These are phyloP conservation scores for Globisporangium nagaii DNA, from an alignment of 352 stramenopile genomes.

Conservation along the genomic window DNA sequence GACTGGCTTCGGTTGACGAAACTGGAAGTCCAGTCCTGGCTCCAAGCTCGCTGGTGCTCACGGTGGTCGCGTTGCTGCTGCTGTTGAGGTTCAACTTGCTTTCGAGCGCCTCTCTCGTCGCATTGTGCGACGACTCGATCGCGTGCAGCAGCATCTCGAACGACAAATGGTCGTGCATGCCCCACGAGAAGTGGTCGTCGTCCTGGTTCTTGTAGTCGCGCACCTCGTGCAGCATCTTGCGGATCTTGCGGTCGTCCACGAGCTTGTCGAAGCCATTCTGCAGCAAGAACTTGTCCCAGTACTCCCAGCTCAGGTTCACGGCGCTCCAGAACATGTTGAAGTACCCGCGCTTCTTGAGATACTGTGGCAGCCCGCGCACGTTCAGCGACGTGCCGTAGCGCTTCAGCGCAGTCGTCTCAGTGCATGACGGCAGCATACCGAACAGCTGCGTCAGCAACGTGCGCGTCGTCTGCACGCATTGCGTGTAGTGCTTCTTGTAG, in stretches of 20 bases:
- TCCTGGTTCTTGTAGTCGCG: slow-evolving; percentile 48
- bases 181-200: slow-evolving; percentile 64
- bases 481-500: slow-evolving; percentile 68
- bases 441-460: slow-evolving; percentile 71
- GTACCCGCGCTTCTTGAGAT: slow-evolving; percentile 60
- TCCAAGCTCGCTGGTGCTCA: not conserved
- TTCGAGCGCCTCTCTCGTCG: slow-evolving; percentile 11
- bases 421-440: slow-evolving; percentile 63
- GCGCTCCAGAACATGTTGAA: slow-evolving; percentile 73
- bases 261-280: slow-evolving; percentile 69
- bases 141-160: slow-evolving; percentile 70
- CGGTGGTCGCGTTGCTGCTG: not conserved
- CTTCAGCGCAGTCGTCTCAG: slow-evolving; percentile 58
- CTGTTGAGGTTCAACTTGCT: slow-evolving; percentile 1
- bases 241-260: slow-evolving; percentile 58
- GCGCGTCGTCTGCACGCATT: slow-evolving; percentile 57
- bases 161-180: slow-evolving; percentile 66
- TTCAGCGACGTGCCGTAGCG: slow-evolving; percentile 47
- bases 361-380: slow-evolving; percentile 51
- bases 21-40: not conserved
- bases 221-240: slow-evolving; percentile 56
- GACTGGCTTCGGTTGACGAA: not conserved
- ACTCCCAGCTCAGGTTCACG: slow-evolving; percentile 55
- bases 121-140: slow-evolving; percentile 44
- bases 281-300: slow-evolving; percentile 62